phyloP scores from a whole-genome alignment of 1,139 yeast species.

The Sugiyamaella xylanicola region DNA sequence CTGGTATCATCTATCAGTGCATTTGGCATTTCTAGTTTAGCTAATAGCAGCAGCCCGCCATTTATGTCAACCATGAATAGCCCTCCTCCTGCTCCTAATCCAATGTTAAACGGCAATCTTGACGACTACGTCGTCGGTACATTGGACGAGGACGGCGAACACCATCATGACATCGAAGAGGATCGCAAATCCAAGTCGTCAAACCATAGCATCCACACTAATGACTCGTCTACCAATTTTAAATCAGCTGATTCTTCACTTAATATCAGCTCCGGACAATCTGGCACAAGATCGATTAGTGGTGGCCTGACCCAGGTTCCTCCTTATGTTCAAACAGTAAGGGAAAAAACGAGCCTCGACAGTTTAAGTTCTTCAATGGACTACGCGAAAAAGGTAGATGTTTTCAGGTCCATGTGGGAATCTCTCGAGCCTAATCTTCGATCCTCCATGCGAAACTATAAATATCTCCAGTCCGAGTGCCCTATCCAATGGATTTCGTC shows the following conservation, averaged over 20 bases:
- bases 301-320: neutral
- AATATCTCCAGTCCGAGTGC: slow-evolving; percentile 25
- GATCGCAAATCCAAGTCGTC: slow-evolving; percentile 2
- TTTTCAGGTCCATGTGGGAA: slow-evolving; percentile 21
- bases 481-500: slow-evolving; percentile 33
- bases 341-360: slow-evolving; percentile 12
- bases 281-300: neutral
- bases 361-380: slow-evolving; percentile 11
- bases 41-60: neutral
- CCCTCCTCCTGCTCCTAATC: slow-evolving; percentile 10
- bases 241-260: neutral
- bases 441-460: slow-evolving; percentile 28
- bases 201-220: slow-evolving; percentile 4
- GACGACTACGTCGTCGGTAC: slow-evolving; percentile 10
- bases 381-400: slow-evolving; percentile 15
- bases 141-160: slow-evolving; percentile 5
- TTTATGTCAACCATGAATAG: neutral
- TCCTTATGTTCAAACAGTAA: slow-evolving; percentile 1
- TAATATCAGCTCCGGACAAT: neutral
- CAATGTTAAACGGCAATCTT: neutral
- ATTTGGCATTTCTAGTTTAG: slow-evolving; percentile 8
- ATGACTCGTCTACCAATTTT: neutral
- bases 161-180: neutral
- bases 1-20: slow-evolving; percentile 13
- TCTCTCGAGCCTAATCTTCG: slow-evolving; percentile 19